phyloP scores from a whole-genome alignment of 208 protist genomes.

The Angomonas deanei region DNA sequence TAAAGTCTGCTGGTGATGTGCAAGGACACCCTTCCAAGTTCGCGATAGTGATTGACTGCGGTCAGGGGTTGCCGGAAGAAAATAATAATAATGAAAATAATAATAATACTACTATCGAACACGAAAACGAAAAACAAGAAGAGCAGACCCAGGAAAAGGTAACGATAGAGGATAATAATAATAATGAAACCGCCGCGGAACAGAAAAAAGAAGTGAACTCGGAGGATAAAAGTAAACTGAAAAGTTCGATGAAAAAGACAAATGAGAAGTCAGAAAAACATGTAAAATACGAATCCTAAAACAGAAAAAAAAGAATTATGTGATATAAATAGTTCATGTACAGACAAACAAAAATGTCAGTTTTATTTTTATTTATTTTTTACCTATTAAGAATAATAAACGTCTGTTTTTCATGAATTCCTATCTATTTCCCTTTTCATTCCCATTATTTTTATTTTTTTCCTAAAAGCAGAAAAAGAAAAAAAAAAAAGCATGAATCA shows the following conservation, averaged over 20 bases:
- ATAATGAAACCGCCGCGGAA: not conserved
- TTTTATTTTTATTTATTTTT: constrained; percentile 2
- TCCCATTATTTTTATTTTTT: constrained; percentile 3
- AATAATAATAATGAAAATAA: constrained; percentile 8
- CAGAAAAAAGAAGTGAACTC: not conserved
- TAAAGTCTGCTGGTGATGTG: constrained; percentile 55
- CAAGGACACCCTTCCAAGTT: constrained; percentile 67
- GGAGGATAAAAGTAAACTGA: not conserved
- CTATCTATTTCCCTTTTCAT: constrained; percentile 7
- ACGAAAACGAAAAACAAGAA: not conserved
- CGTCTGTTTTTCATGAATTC: constrained; percentile 8
- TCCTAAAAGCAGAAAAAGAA: constrained; percentile 4
- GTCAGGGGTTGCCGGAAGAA: constrained; percentile 23
- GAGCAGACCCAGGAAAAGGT: not conserved
- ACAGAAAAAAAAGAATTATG: not conserved
- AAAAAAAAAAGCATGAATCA: not conserved
- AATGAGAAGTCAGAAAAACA: not conserved
- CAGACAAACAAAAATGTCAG: not conserved
- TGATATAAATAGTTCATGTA: not conserved
- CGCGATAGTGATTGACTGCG: constrained; percentile 72
- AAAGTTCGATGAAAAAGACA: not conserved
- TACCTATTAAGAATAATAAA: not conserved
- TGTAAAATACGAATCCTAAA: not conserved
- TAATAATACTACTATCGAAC: not conserved
- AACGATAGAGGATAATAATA: not conserved